Evolutionary conservation across 2,329 filamentous ascomycete genomes (phyloP).

Genomic region (Parasarocladium wereldwijsianum): DNA sequence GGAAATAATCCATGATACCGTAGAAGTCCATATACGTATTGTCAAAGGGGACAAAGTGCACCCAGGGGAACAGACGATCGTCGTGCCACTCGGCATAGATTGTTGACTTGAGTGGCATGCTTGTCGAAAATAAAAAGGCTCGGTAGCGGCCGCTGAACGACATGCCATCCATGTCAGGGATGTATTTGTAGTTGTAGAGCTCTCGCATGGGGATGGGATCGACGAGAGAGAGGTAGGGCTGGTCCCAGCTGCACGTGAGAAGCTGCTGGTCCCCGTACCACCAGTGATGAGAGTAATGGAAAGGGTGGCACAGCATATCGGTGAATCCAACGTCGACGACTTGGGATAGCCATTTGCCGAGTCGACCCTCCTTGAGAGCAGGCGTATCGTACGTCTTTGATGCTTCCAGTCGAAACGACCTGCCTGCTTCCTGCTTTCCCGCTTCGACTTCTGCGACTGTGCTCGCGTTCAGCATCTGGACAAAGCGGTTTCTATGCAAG

Average conservation of each 20-base stretch:
- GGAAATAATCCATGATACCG: constrained; percentile 49
- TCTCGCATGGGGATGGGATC: constrained; percentile 25
- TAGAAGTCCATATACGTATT: constrained; percentile 55
- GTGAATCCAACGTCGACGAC: constrained; percentile 30
- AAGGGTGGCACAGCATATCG: constrained; percentile 20
- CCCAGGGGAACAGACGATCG: constrained; percentile 51
- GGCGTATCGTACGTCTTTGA: constrained; percentile 26
- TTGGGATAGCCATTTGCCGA: constrained; percentile 26
- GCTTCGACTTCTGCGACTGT: constrained; percentile 33
- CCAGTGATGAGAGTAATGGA: constrained; percentile 8
- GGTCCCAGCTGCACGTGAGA: constrained; percentile 21
- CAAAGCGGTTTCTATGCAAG: constrained; percentile 57
- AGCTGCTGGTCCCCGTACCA: constrained; percentile 4
- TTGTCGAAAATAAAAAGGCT: constrained; percentile 48
- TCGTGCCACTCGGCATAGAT: constrained; percentile 68
- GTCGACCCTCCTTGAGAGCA: constrained; percentile 13
- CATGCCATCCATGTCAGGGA: constrained; percentile 58
- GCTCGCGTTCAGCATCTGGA: constrained; percentile 54
- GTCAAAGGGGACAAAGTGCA: constrained; percentile 59
- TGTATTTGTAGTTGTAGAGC: constrained; percentile 45
- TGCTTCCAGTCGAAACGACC: constrained; percentile 34
- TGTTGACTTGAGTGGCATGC: constrained; percentile 55
- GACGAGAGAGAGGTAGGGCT: constrained; percentile 18
- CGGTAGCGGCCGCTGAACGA: constrained; percentile 47
- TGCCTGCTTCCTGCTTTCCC: constrained; percentile 19